Evolutionary conservation across 2,329 filamentous ascomycete species (phyloP).

Genomic region (Pezicula carpinea): DNA sequence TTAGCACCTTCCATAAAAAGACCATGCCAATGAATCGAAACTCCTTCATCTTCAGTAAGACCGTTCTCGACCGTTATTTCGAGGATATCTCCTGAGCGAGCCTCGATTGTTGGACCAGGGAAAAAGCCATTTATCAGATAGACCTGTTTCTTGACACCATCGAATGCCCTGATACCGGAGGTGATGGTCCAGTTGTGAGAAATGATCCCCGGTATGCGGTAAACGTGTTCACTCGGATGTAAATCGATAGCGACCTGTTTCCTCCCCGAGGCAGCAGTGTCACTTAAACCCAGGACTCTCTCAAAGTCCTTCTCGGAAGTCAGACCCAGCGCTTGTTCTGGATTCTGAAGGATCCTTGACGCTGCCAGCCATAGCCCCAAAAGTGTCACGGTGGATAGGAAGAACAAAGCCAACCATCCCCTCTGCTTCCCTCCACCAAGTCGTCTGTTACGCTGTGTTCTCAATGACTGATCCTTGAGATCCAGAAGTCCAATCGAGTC

Average conservation of each 20-base stretch:
- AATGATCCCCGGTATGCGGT: conserved; percentile 30
- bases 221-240: conserved; percentile 38
- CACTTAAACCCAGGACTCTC: neutral
- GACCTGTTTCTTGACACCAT: conserved; percentile 45
- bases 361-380: no score
- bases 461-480: no score
- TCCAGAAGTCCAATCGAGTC: no score
- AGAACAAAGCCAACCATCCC: no score
- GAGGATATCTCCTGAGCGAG: conserved; percentile 3
- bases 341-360: no score
- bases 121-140: conserved; percentile 46
- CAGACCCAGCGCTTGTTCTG: neutral
- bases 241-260: conserved; percentile 22
- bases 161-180: conserved; percentile 33
- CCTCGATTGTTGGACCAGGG: conserved; percentile 41
- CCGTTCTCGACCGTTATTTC: neutral
- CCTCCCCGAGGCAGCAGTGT: neutral
- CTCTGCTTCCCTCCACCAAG: no score
- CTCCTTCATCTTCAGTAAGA: conserved; percentile 19
- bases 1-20: conserved; percentile 32
- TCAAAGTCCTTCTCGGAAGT: neutral
- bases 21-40: conserved; percentile 44
- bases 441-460: no score
- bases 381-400: no score
- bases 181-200: conserved; percentile 37